phyloP scores from a whole-genome alignment of 257 asterid genomes.

The Solanum sparsipilum region DNA sequence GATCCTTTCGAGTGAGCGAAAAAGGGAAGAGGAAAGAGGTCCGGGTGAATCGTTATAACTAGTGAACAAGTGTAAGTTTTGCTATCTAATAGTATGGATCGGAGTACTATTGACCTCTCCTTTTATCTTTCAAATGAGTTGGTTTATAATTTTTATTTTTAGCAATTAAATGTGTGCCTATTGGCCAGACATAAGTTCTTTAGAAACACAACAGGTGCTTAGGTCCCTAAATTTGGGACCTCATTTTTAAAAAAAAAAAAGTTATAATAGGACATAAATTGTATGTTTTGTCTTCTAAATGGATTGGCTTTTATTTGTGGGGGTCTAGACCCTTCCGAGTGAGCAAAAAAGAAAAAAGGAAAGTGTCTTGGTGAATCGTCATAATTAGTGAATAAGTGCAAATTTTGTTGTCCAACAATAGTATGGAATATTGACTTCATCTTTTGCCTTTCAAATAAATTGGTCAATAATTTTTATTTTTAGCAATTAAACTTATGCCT shows the following conservation, averaged over 20 bases:
- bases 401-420: neutral
- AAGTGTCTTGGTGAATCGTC: rapidly evolving
- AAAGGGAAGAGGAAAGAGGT: too few species aligned
- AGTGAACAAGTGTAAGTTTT: neutral
- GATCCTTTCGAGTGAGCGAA: neutral
- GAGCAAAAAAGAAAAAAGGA: too few species aligned
- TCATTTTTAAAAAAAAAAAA: too few species aligned
- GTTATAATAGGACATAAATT: neutral
- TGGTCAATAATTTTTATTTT: neutral
- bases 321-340: neutral
- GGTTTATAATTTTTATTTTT: neutral
- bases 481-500: neutral
- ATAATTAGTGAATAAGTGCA: neutral
- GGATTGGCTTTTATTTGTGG: neutral
- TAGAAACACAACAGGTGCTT: neutral
- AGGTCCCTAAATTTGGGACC: neutral
- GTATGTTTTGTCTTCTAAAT: neutral
- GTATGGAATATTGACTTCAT: neutral
- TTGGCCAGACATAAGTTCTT: neutral
- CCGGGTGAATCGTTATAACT: neutral
- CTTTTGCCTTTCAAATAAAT: neutral
- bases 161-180: neutral
- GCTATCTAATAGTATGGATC: too few species aligned
- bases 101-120: too few species aligned
- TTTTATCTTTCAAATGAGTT: neutral